Percentiles rank a stretch among this genome's conserved stretches.
Conservation (phyloP, 495 filamentous ascomycete genomes). For the Choiromyces venosus region DNA sequence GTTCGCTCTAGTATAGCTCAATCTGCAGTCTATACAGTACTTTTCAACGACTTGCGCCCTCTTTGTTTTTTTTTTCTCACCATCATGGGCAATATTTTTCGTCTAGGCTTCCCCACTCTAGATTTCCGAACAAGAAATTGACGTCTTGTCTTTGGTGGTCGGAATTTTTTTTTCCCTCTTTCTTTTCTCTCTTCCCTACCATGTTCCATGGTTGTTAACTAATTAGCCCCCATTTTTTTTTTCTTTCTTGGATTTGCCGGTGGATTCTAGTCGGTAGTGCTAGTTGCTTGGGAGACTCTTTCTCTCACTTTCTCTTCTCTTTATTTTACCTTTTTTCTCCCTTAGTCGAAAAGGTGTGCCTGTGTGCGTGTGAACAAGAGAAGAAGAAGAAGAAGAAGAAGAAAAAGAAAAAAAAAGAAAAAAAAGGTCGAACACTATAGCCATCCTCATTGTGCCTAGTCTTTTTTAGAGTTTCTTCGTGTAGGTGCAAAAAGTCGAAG, state of each 20-base stretch:
- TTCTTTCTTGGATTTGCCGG: constrained; percentile 24
- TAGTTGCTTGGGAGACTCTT: background rate
- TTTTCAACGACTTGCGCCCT: constrained; percentile 33
- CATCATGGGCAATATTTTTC: constrained; percentile 29
- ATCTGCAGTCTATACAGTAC: constrained; percentile 26
- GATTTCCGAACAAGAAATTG: constrained; percentile 27
- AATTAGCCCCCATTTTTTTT: constrained; percentile 29
- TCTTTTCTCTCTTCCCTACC: constrained; percentile 12
- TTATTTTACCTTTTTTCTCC: background rate
- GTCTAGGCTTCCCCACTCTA: constrained; percentile 36
- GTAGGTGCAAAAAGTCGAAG: constrained; percentile 1
- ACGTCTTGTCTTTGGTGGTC: constrained; percentile 24
- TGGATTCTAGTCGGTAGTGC: constrained; percentile 24
- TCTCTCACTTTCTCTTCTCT: background rate
- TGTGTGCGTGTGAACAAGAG: background rate
- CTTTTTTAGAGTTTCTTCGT: background rate
- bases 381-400: background rate
- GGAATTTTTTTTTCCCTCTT: constrained; percentile 20
- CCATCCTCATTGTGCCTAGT: background rate
- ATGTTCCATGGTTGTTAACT: constrained; percentile 28
- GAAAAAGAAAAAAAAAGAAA: background rate
- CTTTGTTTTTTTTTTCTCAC: constrained; percentile 29
- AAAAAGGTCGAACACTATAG: background rate
- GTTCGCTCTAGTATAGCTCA: constrained; percentile 33
- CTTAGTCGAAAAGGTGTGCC: background rate